Evolutionary conservation across 2,329 filamentous ascomycete genomes (phyloP).

Genomic region (Paraphoma chrysanthemicola): DNA sequence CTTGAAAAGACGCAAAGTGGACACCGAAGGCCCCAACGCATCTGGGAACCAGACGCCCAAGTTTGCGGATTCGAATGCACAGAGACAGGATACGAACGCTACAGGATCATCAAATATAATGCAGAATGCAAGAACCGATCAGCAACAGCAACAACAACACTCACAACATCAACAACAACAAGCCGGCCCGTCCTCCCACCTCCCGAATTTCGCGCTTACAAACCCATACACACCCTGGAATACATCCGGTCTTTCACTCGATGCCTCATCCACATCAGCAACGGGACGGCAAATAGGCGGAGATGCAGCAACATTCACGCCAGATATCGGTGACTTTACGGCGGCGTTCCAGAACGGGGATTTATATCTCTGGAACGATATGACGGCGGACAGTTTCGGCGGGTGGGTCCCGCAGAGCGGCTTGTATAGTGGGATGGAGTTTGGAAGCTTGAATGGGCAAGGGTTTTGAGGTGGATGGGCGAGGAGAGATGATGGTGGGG

Average conservation of each 20-base stretch:
- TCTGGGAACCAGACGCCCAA: conserved; percentile 7
- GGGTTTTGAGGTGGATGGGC: conserved; percentile 15
- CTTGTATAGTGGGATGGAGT: conserved; percentile 34
- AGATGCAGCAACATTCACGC: conserved; percentile 21
- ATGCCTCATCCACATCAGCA: not conserved
- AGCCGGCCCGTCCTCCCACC: not conserved
- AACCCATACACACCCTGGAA: conserved; percentile 15
- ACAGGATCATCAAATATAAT: not conserved
- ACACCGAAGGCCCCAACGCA: conserved; percentile 1
- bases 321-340: conserved; percentile 42
- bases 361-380: conserved; percentile 46
- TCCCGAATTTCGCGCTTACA: conserved; percentile 10
- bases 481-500: no score
- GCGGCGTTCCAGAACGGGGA: conserved; percentile 45
- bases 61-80: conserved; percentile 7
- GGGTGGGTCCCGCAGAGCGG: conserved; percentile 39
- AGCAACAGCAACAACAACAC: not conserved
- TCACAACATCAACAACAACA: not conserved
- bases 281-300: conserved; percentile 1
- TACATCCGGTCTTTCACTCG: conserved; percentile 6
- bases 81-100: not conserved
- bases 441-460: conserved; percentile 26
- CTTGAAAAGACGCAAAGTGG: conserved; percentile 27
- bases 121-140: not conserved
- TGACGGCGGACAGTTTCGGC: conserved; percentile 39